These are phyloP conservation scores for Suillus fuscotomentosus DNA, from an alignment of 768 basidiomycete species.

Conservation along the genomic window DNA sequence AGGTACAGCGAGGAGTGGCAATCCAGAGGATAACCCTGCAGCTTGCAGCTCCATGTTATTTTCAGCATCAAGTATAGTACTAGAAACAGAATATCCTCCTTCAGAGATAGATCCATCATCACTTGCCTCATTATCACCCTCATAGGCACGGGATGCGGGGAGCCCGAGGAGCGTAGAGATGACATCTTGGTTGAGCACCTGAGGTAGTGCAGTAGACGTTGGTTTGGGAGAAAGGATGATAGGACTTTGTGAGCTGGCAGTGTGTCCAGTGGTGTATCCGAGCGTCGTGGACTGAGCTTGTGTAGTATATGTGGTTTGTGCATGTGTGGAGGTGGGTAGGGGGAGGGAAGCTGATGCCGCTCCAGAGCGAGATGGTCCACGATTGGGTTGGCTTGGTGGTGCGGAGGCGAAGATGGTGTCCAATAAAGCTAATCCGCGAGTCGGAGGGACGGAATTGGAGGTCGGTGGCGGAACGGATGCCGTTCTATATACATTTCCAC, in stretches of 20 bases:
- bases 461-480: conserved; percentile 29
- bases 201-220: conserved; percentile 50
- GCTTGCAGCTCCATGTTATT: conserved; percentile 23
- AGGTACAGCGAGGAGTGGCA: conserved; percentile 33
- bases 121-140: conserved; percentile 56
- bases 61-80: conserved; percentile 33
- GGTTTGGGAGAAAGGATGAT: conserved; percentile 58
- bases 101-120: conserved; percentile 36
- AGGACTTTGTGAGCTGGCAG: conserved; percentile 25
- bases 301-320: conserved; percentile 12
- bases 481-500: conserved; percentile 20
- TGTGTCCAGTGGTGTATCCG: conserved; percentile 19
- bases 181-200: conserved; percentile 71
- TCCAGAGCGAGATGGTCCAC: conserved; percentile 17
- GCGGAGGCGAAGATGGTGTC: conserved; percentile 78
- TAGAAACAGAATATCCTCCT: conserved; percentile 40
- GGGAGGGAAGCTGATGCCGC: conserved; percentile 5
- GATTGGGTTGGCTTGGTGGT: conserved; percentile 16
- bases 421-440: conserved; percentile 59
- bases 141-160: conserved; percentile 40
- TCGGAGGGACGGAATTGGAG: conserved; percentile 23
- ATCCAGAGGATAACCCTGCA: conserved; percentile 30
- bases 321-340: conserved; percentile 18
- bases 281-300: conserved; percentile 9
- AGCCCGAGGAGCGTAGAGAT: conserved; percentile 64